A percentile compares a stretch with the other conserved stretches of the same genome.
phyloP scores from a whole-genome alignment of 768 basidiomycete genomes.

The Boletus pseudopeckii region DNA sequence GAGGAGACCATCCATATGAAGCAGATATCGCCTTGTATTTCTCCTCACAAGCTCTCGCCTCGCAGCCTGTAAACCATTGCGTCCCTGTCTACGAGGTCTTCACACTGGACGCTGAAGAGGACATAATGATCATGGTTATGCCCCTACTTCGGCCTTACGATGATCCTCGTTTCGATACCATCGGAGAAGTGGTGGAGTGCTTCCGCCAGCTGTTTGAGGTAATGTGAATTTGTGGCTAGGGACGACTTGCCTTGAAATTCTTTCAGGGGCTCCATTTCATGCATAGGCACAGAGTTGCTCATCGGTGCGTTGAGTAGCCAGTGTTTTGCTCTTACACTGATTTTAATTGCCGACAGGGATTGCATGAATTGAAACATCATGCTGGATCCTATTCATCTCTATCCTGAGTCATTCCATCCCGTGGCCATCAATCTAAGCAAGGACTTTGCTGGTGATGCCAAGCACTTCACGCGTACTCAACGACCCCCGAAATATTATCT shows the following conservation, averaged over 20 bases:
- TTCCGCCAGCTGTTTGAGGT: constrained; percentile 32
- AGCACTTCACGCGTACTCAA: constrained; percentile 29
- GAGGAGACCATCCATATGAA: constrained; percentile 17
- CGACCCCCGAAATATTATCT: constrained; percentile 32
- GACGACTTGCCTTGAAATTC: not conserved
- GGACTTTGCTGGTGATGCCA: constrained; percentile 18
- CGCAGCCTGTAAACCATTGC: constrained; percentile 23
- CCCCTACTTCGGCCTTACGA: constrained; percentile 24
- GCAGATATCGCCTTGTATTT: constrained; percentile 23
- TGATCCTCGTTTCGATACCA: constrained; percentile 16
- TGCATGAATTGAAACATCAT: constrained; percentile 32
- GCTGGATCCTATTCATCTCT: constrained; percentile 28
- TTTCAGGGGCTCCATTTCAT: constrained; percentile 35
- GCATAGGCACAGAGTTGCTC: constrained; percentile 34
- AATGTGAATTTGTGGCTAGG: not conserved
- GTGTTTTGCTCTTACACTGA: not conserved
- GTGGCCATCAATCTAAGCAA: not conserved
- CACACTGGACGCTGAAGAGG: not conserved
- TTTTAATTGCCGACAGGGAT: constrained; percentile 21
- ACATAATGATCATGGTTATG: constrained; percentile 28
- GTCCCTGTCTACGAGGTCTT: constrained; percentile 24
- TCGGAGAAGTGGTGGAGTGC: constrained; percentile 21
- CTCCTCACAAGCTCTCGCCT: constrained; percentile 2
- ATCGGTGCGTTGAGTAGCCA: constrained; percentile 12
- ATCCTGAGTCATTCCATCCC: constrained; percentile 28